phyloP scores from a whole-genome alignment of 495 filamentous ascomycete genomes.

The Penicillium coprophilum region DNA sequence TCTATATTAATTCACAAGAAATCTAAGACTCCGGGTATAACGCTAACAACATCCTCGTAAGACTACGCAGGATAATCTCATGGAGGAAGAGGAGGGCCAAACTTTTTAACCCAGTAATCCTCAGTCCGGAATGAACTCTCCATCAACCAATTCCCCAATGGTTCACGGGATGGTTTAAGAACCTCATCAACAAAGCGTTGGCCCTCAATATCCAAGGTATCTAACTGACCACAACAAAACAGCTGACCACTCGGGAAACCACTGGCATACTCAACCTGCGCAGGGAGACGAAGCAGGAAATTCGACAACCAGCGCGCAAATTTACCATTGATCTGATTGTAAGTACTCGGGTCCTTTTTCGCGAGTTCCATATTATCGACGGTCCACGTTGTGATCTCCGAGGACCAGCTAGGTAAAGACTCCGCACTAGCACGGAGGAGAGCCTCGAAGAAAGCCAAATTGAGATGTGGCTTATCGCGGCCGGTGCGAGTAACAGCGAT shows the following conservation, averaged over 20 bases:
- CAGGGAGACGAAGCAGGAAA: conserved; percentile 36
- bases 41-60: not conserved
- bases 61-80: not conserved
- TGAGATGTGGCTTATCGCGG: conserved; percentile 20
- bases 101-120: conserved; percentile 14
- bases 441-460: conserved; percentile 32
- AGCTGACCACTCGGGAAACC: conserved; percentile 16
- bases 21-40: not conserved
- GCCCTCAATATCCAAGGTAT: conserved; percentile 23
- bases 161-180: conserved; percentile 18
- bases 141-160: conserved; percentile 27
- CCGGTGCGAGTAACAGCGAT: conserved; percentile 26
- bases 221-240: conserved; percentile 33
- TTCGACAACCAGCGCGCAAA: conserved; percentile 41
- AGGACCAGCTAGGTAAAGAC: conserved; percentile 35
- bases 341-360: not conserved
- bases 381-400: conserved; percentile 39
- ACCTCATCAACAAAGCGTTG: conserved; percentile 32
- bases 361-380: conserved; percentile 24
- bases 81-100: conserved; percentile 8
- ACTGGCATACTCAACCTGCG: conserved; percentile 18
- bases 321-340: conserved; percentile 13
- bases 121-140: conserved; percentile 20
- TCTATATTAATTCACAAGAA: not conserved
- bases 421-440: conserved; percentile 44